These are phyloP conservation scores for Penicillium sp. DNA, from an alignment of 2,329 filamentous ascomycete genomes.

Conservation along the genomic window DNA sequence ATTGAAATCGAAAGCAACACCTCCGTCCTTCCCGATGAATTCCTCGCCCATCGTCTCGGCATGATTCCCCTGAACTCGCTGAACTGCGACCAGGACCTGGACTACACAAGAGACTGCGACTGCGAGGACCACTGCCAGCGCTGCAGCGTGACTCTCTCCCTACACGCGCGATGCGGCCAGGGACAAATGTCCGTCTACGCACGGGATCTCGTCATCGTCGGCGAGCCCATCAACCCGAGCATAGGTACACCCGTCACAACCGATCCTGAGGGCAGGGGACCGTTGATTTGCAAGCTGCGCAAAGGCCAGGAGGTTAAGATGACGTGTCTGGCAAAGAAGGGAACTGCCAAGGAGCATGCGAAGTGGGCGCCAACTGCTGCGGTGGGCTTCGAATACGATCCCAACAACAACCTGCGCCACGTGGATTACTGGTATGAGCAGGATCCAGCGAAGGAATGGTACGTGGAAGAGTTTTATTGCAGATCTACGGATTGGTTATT, in stretches of 20 bases:
- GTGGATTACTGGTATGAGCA: conserved; percentile 94
- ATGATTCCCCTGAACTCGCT: conserved; percentile 85
- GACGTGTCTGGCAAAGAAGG: conserved; percentile 94
- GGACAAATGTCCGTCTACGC: conserved; percentile 95
- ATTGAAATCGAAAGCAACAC: conserved; percentile 93
- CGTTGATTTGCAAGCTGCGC: conserved; percentile 86
- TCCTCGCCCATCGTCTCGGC: conserved; percentile 88
- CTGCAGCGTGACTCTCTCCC: conserved; percentile 80
- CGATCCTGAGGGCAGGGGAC: conserved; percentile 78
- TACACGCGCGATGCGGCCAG: conserved; percentile 82
- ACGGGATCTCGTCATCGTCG: conserved; percentile 76
- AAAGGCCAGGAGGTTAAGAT: conserved; percentile 88
- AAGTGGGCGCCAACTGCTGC: conserved; percentile 96
- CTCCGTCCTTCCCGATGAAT: conserved; percentile 94
- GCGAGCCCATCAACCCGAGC: conserved; percentile 69
- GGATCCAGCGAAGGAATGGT: conserved; percentile 83
- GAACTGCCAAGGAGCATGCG: conserved; percentile 96
- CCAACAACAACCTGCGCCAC: conserved; percentile 92
- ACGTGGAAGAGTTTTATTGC: conserved; percentile 25
- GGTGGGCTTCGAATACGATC: conserved; percentile 96
- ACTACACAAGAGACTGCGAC: conserved; percentile 91
- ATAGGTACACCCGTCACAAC: conserved; percentile 81
- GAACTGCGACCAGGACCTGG: conserved; percentile 74
- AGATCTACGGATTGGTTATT: background rate
- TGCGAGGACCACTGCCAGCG: conserved; percentile 94